Base-by-base conservation (phyloP, 768 basidiomycete genomes). In the Gymnopilus dilepis region DNA sequence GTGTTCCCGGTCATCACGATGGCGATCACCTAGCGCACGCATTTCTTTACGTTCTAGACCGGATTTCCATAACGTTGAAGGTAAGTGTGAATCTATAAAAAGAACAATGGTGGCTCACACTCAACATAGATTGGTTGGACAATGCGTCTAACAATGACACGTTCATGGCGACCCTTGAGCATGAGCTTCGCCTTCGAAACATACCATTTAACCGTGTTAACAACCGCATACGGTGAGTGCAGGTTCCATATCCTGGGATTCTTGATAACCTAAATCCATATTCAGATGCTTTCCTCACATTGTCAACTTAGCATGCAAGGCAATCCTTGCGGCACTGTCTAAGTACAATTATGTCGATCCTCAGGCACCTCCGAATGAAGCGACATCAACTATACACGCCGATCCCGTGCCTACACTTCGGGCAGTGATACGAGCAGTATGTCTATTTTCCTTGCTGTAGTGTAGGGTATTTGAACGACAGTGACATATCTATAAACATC, bases 121-220 rank as follows among this genome's bases (percentile, higher is more conserved):
- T 19, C 5, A 17, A 38, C 22, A 38, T 53, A 79, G 78, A 73
- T 80, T 68, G 78, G 80, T 6, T 77, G 74, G 73, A 76, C 57
- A 77, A 78, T 56, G 72, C 74, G 0, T 61, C 64, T 5, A 77
- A 75, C 55, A 78, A 77, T 60, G 70, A 77, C 50, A 77, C 70
- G 2, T 70, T 75, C 24, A 66, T 75, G 64, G 17, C n/a, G 17
- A 30, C 28, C 6, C 65, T 77, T 12, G 67, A 69, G 50, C 19
- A 34, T 7, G 64, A 67, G 41, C 63, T 76, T 6, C 11, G 22
- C 15, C 41, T 45, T 5, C 62, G 66, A 2, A 43, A 59, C 3
- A 72, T 74, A 21, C 61, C 56, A n/a, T 74, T 75, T 65, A 56
- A 60, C 61, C 19, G 28, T 9, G 40, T 63, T 24, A 52, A 68